phyloP scores from a whole-genome alignment of 2,329 filamentous ascomycete species.

The Thielaviopsis cerberus region DNA sequence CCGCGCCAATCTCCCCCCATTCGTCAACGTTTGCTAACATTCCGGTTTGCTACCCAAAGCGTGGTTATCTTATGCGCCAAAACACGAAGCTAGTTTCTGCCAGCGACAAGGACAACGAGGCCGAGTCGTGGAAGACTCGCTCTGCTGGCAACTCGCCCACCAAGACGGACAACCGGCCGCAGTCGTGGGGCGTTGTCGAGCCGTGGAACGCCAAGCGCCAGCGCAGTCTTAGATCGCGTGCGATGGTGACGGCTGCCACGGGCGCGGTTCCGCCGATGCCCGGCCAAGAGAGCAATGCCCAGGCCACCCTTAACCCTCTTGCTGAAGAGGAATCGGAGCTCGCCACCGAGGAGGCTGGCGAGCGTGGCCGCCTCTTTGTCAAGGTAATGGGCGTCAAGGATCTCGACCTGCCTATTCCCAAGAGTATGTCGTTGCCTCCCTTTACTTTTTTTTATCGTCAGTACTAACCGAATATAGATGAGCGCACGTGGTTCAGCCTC shows the following conservation, averaged over 20 bases:
- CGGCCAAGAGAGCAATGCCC: slow-evolving; percentile 65
- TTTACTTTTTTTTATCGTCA: not conserved
- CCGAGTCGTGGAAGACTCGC: slow-evolving; percentile 31
- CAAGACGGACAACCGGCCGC: slow-evolving; percentile 54
- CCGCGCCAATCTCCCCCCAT: slow-evolving; percentile 9
- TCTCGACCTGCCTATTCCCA: slow-evolving; percentile 74
- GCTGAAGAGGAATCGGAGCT: slow-evolving; percentile 50
- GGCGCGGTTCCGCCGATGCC: slow-evolving; percentile 68
- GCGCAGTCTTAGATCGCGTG: slow-evolving; percentile 32
- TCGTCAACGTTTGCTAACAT: slow-evolving; percentile 39
- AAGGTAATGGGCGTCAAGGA: slow-evolving; percentile 99
- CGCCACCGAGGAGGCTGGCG: slow-evolving; percentile 55
- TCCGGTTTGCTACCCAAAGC: slow-evolving; percentile 46
- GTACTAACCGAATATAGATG: slow-evolving; percentile 36
- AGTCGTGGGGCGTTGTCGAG: slow-evolving; percentile 78
- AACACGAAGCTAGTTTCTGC: slow-evolving; percentile 94
- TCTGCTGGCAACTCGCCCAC: slow-evolving; percentile 50
- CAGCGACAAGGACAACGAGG: slow-evolving; percentile 52
- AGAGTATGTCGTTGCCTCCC: slow-evolving; percentile 42
- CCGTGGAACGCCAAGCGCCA: slow-evolving; percentile 83
- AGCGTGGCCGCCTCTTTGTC: slow-evolving; percentile 82
- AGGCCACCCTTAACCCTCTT: slow-evolving; percentile 41
- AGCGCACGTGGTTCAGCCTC: slow-evolving; percentile 83
- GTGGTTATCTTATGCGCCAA: slow-evolving; percentile 94
- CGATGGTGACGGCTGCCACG: slow-evolving; percentile 20